Evolutionary conservation across 495 filamentous ascomycete species (phyloP).

Genomic region (Ramalina intermedia): DNA sequence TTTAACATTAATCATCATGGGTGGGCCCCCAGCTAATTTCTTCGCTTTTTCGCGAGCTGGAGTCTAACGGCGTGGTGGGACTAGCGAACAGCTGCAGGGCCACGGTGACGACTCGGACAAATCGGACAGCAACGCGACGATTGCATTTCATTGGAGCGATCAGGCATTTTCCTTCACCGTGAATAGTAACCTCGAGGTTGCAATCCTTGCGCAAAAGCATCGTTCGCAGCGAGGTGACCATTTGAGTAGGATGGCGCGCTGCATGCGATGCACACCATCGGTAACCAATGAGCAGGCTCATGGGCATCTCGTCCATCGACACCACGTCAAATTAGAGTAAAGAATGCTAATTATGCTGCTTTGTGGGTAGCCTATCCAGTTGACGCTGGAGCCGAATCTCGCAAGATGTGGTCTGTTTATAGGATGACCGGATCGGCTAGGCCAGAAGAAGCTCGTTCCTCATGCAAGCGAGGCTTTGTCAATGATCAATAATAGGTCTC

Average conservation of each 20-base stretch:
- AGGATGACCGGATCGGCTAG: neutral
- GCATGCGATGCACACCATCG: slow-evolving; percentile 1
- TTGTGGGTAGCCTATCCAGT: neutral
- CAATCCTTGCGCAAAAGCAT: slow-evolving; percentile 1
- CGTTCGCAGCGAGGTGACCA: neutral
- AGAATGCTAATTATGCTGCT: too few relatives aligned
- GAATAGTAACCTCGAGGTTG: slow-evolving; percentile 1
- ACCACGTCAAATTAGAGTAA: too few relatives aligned
- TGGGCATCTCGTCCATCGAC: too few relatives aligned
- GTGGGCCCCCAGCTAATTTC: slow-evolving; percentile 1
- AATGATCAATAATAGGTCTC: neutral
- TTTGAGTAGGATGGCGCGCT: neutral
- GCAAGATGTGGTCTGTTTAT: neutral
- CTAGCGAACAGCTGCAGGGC: neutral
- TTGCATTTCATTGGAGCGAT: neutral
- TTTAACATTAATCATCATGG: slow-evolving; percentile 12
- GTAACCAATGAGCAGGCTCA: neutral
- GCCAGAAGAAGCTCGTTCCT: neutral
- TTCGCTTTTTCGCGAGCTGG: too few relatives aligned
- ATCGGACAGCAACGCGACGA: neutral
- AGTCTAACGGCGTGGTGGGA: neutral
- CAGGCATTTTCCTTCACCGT: neutral
- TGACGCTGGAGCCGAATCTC: neutral
- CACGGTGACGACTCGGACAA: neutral
- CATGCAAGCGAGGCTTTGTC: neutral